These are phyloP conservation scores for Thelephora terrestris DNA, from an alignment of 1,284 basidiomycete genomes.

Conservation along the genomic window DNA sequence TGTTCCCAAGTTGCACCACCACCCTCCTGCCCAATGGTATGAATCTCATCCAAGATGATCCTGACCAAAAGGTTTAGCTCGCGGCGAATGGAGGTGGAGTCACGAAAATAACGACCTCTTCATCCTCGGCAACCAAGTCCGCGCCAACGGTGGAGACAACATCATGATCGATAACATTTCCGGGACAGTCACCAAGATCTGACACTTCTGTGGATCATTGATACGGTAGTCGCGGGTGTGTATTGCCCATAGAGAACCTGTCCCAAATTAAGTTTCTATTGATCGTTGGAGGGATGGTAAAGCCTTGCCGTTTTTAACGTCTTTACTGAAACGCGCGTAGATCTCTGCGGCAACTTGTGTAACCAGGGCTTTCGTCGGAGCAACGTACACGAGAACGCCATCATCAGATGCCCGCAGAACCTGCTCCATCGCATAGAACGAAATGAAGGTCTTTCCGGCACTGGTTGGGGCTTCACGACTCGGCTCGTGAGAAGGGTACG, in stretches of 20 bases:
- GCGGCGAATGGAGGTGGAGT: not conserved
- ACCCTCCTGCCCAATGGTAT: slow-evolving; percentile 59
- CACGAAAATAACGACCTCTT: slow-evolving; percentile 28
- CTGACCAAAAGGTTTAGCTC: slow-evolving; percentile 22
- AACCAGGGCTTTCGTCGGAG: slow-evolving; percentile 65
- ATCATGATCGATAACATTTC: slow-evolving; percentile 61
- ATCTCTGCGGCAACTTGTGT: slow-evolving; percentile 60
- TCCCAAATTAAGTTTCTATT: not conserved
- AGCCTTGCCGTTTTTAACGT: slow-evolving; percentile 35
- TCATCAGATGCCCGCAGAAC: slow-evolving; percentile 49
- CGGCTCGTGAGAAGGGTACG: not conserved
- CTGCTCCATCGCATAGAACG: slow-evolving; percentile 67
- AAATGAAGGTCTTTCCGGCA: slow-evolving; percentile 69
- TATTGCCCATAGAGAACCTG: slow-evolving; percentile 54
- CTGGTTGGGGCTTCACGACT: slow-evolving; percentile 46
- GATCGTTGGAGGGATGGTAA: not conserved
- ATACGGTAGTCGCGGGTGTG: slow-evolving; percentile 60
- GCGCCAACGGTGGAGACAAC: slow-evolving; percentile 51
- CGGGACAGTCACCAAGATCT: slow-evolving; percentile 64
- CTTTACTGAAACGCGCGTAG: slow-evolving; percentile 58
- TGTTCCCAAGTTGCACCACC: slow-evolving; percentile 65
- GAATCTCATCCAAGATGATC: slow-evolving; percentile 67
- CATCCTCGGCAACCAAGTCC: slow-evolving; percentile 49
- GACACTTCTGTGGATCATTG: slow-evolving; percentile 53
- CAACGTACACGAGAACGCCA: slow-evolving; percentile 61